Evolutionary conservation across 2,329 filamentous ascomycete genomes (phyloP).

Genomic region (Pseudocercospora ulei): DNA sequence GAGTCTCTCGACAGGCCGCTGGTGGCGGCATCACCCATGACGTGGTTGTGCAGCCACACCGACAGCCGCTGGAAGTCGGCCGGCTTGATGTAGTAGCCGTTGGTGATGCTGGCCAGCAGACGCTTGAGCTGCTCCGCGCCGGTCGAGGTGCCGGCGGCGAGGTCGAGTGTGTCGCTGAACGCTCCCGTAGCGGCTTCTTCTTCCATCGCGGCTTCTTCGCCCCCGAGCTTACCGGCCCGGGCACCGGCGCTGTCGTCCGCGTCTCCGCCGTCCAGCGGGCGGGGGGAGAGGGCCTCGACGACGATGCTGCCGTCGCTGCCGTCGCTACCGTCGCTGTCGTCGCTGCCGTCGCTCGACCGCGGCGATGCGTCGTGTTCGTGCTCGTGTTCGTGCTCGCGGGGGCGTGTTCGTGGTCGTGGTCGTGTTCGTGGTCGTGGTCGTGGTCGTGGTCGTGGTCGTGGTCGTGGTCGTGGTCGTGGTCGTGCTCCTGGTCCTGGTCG

Average conservation of each 20-base stretch:
- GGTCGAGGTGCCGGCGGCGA: background rate
- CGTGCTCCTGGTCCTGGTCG: too few relatives aligned
- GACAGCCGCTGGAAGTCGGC: conserved; percentile 9
- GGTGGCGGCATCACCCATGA: conserved; percentile 22
- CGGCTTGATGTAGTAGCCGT: background rate
- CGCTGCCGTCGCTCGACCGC: conserved; percentile 22
- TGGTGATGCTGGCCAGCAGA: conserved; percentile 1
- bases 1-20: conserved; percentile 18
- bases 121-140: conserved; percentile 15
- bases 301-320: conserved; percentile 20
- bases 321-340: too few relatives aligned
- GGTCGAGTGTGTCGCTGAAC: conserved; percentile 19
- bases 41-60: conserved; percentile 19
- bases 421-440: too few relatives aligned
- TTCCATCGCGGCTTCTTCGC: conserved; percentile 23
- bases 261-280: conserved; percentile 38
- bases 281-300: conserved; percentile 31
- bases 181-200: conserved; percentile 11
- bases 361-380: conserved; percentile 23
- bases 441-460: too few relatives aligned
- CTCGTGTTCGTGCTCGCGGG: too few relatives aligned
- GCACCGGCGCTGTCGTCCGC: conserved; percentile 35
- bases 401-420: too few relatives aligned
- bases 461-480: too few relatives aligned
- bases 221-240: conserved; percentile 36